These are phyloP conservation scores for Suaeda aralocaspica DNA, from an alignment of 148 eudicot species.

Conservation along the genomic window DNA sequence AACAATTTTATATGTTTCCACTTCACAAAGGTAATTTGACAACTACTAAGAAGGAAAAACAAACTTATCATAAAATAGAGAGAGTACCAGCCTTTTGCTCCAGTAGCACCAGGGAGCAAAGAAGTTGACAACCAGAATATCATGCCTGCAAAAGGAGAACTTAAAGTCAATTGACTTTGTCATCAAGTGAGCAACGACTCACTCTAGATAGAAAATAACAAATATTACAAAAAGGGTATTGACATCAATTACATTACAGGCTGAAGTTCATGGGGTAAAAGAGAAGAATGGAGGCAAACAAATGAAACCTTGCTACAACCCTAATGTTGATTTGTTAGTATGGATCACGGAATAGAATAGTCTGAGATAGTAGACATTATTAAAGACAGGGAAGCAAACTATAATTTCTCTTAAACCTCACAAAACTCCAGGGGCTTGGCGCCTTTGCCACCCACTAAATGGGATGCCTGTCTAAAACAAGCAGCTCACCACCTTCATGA, in stretches of 20 bases:
- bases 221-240: neutral
- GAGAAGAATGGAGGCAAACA: neutral
- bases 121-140: conserved; percentile 75
- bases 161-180: conserved; percentile 5
- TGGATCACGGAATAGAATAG: neutral
- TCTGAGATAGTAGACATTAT: neutral
- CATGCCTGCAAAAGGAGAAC: conserved; percentile 53
- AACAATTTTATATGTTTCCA: neutral
- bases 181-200: neutral
- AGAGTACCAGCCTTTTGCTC: conserved; percentile 76
- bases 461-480: neutral
- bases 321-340: neutral
- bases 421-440: neutral
- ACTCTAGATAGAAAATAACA: neutral
- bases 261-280: neutral
- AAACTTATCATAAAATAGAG: neutral
- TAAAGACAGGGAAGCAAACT: conserved; percentile 1
- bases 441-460: neutral
- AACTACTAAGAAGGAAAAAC: neutral
- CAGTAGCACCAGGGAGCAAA: conserved; percentile 93
- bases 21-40: neutral
- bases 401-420: neutral
- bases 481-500: neutral
- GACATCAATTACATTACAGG: neutral
- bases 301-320: neutral